These are phyloP conservation scores for Exsudoporus floridanus DNA, from an alignment of 1,284 basidiomycete species.

Conservation along the genomic window DNA sequence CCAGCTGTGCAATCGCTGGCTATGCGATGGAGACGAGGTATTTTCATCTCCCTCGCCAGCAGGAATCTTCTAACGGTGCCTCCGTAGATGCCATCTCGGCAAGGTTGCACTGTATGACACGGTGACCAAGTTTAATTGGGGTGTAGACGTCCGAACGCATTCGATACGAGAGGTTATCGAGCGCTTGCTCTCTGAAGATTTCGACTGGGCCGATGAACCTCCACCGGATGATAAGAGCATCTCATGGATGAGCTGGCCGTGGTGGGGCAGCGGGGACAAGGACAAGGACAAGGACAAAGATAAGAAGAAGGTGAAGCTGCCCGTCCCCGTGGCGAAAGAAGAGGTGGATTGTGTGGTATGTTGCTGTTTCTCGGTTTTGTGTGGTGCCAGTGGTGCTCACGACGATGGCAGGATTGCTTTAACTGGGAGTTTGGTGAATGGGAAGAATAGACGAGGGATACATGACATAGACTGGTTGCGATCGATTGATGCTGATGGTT, in stretches of 20 bases:
- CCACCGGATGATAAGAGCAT: constrained; percentile 5
- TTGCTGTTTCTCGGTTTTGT: not conserved
- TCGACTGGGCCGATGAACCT: constrained; percentile 47
- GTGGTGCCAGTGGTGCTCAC: not conserved
- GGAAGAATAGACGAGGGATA: constrained; percentile 5
- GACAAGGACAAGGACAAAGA: constrained; percentile 22
- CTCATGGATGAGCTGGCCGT: constrained; percentile 20
- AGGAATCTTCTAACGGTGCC: constrained; percentile 15
- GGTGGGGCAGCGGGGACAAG: constrained; percentile 29
- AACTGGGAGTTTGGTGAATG: constrained; percentile 61
- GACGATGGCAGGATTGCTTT: constrained; percentile 55
- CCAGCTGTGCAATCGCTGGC: constrained; percentile 57
- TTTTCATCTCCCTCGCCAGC: not conserved
- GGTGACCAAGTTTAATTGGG: constrained; percentile 80
- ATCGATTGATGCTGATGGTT: not conserved
- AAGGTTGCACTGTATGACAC: constrained; percentile 88
- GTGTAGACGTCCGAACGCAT: constrained; percentile 76
- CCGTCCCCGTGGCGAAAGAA: constrained; percentile 46
- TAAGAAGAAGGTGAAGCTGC: constrained; percentile 21
- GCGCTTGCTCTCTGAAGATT: constrained; percentile 68
- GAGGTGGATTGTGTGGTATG: constrained; percentile 41
- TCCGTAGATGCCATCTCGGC: constrained; percentile 73
- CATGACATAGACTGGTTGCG: not conserved
- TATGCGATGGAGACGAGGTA: constrained; percentile 62
- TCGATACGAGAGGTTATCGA: constrained; percentile 76